These are phyloP conservation scores for Diaporthe sp. DNA, from an alignment of 2,329 filamentous ascomycete species.

Conservation along the genomic window DNA sequence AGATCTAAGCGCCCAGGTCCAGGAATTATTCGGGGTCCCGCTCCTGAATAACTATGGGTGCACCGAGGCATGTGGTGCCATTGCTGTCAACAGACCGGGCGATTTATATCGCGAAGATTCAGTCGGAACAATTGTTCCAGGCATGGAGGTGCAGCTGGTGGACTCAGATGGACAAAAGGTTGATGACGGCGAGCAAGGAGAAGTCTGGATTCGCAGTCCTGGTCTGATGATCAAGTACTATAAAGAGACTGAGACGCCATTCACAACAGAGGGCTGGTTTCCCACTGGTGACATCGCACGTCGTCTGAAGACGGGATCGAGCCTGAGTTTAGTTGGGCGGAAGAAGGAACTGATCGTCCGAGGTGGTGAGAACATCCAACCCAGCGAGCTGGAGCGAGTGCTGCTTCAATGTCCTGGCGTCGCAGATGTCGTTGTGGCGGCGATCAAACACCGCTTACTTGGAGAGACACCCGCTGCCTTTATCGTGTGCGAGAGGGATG, in stretches of 20 bases:
- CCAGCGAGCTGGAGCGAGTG: background rate
- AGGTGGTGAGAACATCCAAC: constrained; percentile 29
- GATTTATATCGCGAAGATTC: background rate
- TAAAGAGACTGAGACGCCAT: background rate
- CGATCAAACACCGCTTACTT: background rate
- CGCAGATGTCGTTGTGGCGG: constrained; percentile 9
- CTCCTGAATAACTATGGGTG: constrained; percentile 25
- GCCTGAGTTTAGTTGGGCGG: background rate
- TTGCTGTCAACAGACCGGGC: background rate
- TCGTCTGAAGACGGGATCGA: background rate
- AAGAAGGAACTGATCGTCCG: constrained; percentile 28
- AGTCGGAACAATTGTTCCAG: background rate
- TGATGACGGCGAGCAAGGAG: constrained; percentile 2
- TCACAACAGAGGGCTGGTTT: constrained; percentile 13
- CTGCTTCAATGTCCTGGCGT: constrained; percentile 9
- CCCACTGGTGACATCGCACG: constrained; percentile 18
- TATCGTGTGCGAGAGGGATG: background rate
- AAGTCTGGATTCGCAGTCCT: constrained; percentile 25
- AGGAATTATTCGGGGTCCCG: background rate
- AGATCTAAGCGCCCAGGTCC: constrained; percentile 8
- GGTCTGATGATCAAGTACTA: constrained; percentile 20
- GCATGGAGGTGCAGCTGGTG: background rate
- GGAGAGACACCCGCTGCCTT: constrained; percentile 26
- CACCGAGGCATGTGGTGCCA: constrained; percentile 10
- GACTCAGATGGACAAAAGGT: background rate